Evolutionary conservation across 2,329 filamentous ascomycete genomes (phyloP), one percentile per base, ranked within the genome.

Genomic region (Clathrospora elynae): DNA sequence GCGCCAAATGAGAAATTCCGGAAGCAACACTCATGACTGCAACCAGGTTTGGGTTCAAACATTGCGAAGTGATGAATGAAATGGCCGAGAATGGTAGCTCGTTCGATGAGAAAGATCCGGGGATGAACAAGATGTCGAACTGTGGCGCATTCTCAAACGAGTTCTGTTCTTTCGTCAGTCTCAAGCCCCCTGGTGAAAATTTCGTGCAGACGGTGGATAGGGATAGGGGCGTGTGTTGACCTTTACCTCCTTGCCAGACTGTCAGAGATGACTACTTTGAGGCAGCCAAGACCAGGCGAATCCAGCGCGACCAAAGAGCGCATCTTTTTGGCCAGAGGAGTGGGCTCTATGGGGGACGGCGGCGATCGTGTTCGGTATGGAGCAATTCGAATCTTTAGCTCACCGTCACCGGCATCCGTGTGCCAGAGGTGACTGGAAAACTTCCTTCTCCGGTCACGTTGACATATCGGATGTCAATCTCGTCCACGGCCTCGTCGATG

Each of bases 381-480:
- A 57, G 53, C 57, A 59, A 63, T 51, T 54, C 54, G 53, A 57
- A 37, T 46, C 46, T 54, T 44, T 53, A 62, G 60, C 64, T 68
- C 61, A 70, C 67, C 64, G 67, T 69, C 46, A 67, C 62, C 51
- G 64, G 63, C 53, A 70, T 67, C 35, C 66, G 61, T 38, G 60
- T 55, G 44, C 62, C 62, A 53, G 62, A 63, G 36, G 66, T 67
- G 54, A 68, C 52, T 41, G 62, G 49, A 50, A 67, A 68, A 28
- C 64, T 63, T 29, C 66, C 65, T 43, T 66, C 62, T 53, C 67
- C 66, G 40, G 53, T 68, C 60, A 64, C 58, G 47, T 55, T 68
- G 53, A 70, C 59, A 51, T 67, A 70, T 38, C 64, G 64, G 49
- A 70, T 63, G 44, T 70, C 66, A 22, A 70, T 45, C 36, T 68